phyloP scores from a whole-genome alignment of 2,329 filamentous ascomycete species.

The Botrytis hyacinthi region DNA sequence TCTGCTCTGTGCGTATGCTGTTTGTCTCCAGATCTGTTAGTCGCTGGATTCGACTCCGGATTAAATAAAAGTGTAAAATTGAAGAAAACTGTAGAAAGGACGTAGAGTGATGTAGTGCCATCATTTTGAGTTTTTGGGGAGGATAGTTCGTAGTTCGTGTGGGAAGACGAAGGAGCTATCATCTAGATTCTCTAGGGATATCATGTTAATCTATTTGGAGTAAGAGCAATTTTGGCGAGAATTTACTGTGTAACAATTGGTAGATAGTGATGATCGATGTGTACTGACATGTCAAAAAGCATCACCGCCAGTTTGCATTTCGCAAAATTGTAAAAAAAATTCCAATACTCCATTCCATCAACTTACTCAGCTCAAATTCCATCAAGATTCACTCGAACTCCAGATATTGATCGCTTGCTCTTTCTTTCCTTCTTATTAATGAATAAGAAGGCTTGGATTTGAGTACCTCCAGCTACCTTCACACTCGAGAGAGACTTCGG shows the following conservation, averaged over 20 bases:
- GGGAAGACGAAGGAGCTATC: background rate
- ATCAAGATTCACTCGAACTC: background rate
- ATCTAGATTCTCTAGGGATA: background rate
- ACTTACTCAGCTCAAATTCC: background rate
- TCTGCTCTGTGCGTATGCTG: background rate
- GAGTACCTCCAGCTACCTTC: background rate
- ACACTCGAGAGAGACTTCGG: background rate
- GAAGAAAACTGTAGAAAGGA: background rate
- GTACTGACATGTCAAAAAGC: background rate
- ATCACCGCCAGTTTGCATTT: background rate
- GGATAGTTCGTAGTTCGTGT: background rate
- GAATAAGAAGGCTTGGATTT: background rate
- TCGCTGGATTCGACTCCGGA: background rate
- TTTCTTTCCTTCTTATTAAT: background rate
- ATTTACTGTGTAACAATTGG: background rate
- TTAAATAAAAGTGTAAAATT: background rate
- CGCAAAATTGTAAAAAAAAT: background rate
- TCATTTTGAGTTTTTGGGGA: background rate
- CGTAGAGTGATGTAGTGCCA: background rate
- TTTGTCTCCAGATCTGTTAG: background rate
- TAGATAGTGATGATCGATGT: background rate
- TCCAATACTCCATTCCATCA: background rate
- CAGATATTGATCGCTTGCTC: background rate
- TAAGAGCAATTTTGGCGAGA: background rate
- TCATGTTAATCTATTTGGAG: background rate